phyloP scores from a whole-genome alignment of 2,329 filamentous ascomycete species.

The Monosporascus cannonballus region DNA sequence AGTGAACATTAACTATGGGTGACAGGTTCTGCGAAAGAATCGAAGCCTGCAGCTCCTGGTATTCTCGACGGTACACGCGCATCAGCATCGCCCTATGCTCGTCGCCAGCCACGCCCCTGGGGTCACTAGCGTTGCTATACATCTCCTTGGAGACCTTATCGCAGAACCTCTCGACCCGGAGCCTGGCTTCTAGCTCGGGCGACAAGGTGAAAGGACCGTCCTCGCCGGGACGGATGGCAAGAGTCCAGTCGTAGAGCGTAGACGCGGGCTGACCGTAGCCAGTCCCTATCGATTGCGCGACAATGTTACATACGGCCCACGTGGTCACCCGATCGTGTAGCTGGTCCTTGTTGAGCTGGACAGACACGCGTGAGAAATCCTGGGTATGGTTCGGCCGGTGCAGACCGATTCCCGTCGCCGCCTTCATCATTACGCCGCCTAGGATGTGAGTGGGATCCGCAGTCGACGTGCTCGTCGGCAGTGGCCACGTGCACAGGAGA shows the following conservation, averaged over 20 bases:
- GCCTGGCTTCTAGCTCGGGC: slow-evolving; percentile 58
- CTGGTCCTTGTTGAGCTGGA: slow-evolving; percentile 73
- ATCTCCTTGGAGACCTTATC: slow-evolving; percentile 75
- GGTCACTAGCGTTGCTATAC: slow-evolving; percentile 71
- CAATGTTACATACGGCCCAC: slow-evolving; percentile 82
- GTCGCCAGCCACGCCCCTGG: slow-evolving; percentile 61
- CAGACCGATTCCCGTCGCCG: slow-evolving; percentile 75
- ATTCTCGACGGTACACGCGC: slow-evolving; percentile 60
- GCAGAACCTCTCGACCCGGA: slow-evolving; percentile 68
- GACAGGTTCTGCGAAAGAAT: slow-evolving; percentile 53
- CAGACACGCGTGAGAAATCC: slow-evolving; percentile 71
- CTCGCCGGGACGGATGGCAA: slow-evolving; percentile 55
- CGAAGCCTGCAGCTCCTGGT: slow-evolving; percentile 55
- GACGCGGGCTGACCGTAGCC: slow-evolving; percentile 78
- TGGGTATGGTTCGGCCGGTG: slow-evolving; percentile 77
- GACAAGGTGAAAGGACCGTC: slow-evolving; percentile 53
- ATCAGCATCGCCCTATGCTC: slow-evolving; percentile 62
- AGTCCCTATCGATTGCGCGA: slow-evolving; percentile 75
- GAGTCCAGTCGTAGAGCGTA: slow-evolving; percentile 69
- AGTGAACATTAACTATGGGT: slow-evolving; percentile 56
- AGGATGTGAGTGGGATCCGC: slow-evolving; percentile 78
- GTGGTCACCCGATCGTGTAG: slow-evolving; percentile 72
- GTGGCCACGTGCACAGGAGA: slow-evolving; percentile 73
- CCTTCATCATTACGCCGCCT: slow-evolving; percentile 80
- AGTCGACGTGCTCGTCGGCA: slow-evolving; percentile 75